Conservation (phyloP, 768 basidiomycete species). For the Clavaria fumosa region DNA sequence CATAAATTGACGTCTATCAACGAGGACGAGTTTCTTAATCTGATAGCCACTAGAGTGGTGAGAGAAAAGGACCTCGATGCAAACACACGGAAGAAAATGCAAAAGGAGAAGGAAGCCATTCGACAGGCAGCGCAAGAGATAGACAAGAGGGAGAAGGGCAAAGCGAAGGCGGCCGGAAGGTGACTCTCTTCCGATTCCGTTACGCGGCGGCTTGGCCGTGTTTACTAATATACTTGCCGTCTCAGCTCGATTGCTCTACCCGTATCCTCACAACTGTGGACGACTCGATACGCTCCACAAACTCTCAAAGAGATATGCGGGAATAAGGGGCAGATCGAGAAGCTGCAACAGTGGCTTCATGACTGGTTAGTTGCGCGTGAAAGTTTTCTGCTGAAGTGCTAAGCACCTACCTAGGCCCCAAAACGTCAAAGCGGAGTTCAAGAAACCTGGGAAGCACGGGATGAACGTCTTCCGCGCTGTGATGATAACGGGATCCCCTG, state of each 20-base stretch:
- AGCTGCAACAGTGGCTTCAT: constrained; percentile 71
- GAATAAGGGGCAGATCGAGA: constrained; percentile 86
- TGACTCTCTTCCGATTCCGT: constrained; percentile 1
- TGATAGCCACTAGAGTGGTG: constrained; percentile 63
- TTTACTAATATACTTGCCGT: too few relatives aligned
- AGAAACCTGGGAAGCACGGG: constrained; percentile 80
- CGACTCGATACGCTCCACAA: constrained; percentile 85
- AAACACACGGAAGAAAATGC: constrained; percentile 66
- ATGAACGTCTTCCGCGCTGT: constrained; percentile 81
- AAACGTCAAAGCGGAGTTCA: constrained; percentile 64
- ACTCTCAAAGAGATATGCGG: constrained; percentile 84
- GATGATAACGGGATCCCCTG: constrained; percentile 85
- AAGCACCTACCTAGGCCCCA: constrained; percentile 37
- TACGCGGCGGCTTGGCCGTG: too few relatives aligned
- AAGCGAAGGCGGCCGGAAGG: constrained; percentile 14
- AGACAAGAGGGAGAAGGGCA: constrained; percentile 50
- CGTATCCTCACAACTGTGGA: constrained; percentile 76
- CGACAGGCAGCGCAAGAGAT: constrained; percentile 61
- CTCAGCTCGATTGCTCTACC: too few relatives aligned
- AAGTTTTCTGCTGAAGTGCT: not conserved
- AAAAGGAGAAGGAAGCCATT: constrained; percentile 69
- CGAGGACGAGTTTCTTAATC: constrained; percentile 76
- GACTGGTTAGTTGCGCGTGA: constrained; percentile 52
- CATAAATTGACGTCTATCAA: constrained; percentile 57
- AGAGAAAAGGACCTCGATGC: constrained; percentile 41